Evolutionary conservation across 805 yeast species (phyloP), one percentile per base, ranked within the genome.

Genomic region (Ogataea nakhonphanomensis): DNA sequence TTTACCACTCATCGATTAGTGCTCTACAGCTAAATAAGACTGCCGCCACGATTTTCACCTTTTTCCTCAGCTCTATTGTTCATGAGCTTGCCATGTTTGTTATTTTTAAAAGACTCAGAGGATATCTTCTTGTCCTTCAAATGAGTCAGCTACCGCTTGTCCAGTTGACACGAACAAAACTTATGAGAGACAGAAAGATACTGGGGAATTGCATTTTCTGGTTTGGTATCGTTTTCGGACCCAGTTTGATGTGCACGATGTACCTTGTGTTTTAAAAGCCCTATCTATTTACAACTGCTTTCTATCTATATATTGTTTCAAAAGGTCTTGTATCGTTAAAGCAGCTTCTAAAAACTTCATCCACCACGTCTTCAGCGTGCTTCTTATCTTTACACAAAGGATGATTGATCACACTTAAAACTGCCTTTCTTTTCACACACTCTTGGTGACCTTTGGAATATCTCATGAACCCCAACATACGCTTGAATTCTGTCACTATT

Each of bases 271-370:
- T 84, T 52, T 89, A 65, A 51, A 29, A 17, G 12, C 13, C 20
- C 5, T 15, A 17, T 11, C 28, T 35, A 35, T 35, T 24, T 30
- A 39, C 45, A 25, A 13, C 20, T 14, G 9, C 58, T 64, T 4
- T 17, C 58, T 64, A 84, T 45, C 88, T 72, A 59, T 87, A 93
- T 25, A 93, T 90, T 55, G 86, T 81, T 54, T 93, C 98, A 63
- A 88, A 93, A 1, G 99, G 99, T 55, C 99, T 71, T 2, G 98
- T 91, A 57, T 93, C 99, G 54, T 81, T 82, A 59, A 89, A 93
- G 60, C 99, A 93, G 33, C 91, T 81, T 46, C 81, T 83, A 83
- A 95, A 93, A 5, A 93, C 98, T 50, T 84, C 83, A 47, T 84
- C 79, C 3, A 93, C 96, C 5, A 79, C 84, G 45, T 73, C 71